Evolutionary conservation across 169 alveolate genomes (phyloP), one percentile per base, ranked within the genome.

Genomic region (Babesia ovata): DNA sequence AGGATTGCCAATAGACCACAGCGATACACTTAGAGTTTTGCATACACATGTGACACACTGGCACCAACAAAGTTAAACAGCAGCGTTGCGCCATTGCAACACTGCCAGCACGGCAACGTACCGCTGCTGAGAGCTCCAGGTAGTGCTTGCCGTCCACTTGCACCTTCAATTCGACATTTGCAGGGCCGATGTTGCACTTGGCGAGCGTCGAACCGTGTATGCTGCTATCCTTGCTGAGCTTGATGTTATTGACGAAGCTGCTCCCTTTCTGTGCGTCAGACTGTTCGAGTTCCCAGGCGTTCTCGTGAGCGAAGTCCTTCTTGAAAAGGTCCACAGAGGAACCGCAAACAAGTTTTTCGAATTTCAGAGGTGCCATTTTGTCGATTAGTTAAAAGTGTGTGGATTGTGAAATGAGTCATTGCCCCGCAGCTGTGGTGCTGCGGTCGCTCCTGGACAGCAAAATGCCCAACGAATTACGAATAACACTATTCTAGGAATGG

Each of bases 351-450:
- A 66, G 72, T 44, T 83, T 83, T 44, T 74, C 86, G 50, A 83
- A 83, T 67, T 63, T 75, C 16, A 75, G 66, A 36, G 90, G 70
- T 33, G 79, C 70, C 90, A 83, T 83, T 75, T 42, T 59, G 76
- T 7, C 22, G 26, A 11, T 44, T 16, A 50, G 74, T 26, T 1
- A 57, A 13, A 57, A 39, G 24, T 4, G 39, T 33, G 39, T 72
- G 29, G 22, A 19, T 13, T 26, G 59, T 36, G 29, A 22, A 22
- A 19, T 10, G 13, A 2, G 44, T 2, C 21, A 4, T 14, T 8
- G 26, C 26, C 56, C 29, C 22, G 39, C 72, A 14, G n/a, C 60
- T 54, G 70, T 58, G 67, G 67, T 69, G 67, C 62, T 67, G 45
- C 17, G 66, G 4, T 45, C n/a, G 50, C 14, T 1, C 4, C n/a